Evolutionary conservation across 805 yeast genomes (phyloP).

Genomic region (Ogataea thermomethanolica): DNA sequence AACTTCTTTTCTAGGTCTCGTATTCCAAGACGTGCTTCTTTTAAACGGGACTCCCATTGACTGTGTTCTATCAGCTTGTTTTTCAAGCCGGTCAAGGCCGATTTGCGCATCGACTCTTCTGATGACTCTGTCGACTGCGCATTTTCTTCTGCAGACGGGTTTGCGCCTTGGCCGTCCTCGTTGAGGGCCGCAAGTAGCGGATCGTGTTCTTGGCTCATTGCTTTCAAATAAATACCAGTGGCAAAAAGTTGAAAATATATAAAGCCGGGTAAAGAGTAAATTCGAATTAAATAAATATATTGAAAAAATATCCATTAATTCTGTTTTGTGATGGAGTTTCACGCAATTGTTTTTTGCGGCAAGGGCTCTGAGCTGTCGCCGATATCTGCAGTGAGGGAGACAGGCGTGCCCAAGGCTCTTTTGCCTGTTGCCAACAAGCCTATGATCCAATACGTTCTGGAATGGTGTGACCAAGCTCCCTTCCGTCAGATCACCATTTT

Average conservation of each 20-base stretch:
- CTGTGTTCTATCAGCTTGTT: conserved; percentile 88
- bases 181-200: conserved; percentile 72
- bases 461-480: conserved; percentile 89
- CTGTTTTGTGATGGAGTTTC: conserved; percentile 63
- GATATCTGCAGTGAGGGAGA: conserved; percentile 54
- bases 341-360: conserved; percentile 88
- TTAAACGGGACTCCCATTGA: conserved; percentile 89
- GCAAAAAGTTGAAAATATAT: conserved; percentile 10
- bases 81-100: conserved; percentile 75
- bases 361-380: conserved; percentile 73
- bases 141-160: conserved; percentile 15
- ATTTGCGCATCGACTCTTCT: conserved; percentile 43
- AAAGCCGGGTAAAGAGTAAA: conserved; percentile 10
- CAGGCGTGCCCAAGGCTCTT: conserved; percentile 78
- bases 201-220: conserved; percentile 52
- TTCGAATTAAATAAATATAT: background rate
- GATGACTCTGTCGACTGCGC: conserved; percentile 31
- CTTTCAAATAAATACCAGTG: conserved; percentile 7
- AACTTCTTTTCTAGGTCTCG: conserved; percentile 79
- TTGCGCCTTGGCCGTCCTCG: conserved; percentile 29
- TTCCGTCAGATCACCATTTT: conserved; percentile 69
- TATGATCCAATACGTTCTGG: conserved; percentile 80
- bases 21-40: conserved; percentile 76
- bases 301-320: background rate
- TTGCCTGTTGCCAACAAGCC: conserved; percentile 89